Evolutionary conservation across 371 early-diverging fungal species (phyloP).

Genomic region (Rhizopus sp.): DNA sequence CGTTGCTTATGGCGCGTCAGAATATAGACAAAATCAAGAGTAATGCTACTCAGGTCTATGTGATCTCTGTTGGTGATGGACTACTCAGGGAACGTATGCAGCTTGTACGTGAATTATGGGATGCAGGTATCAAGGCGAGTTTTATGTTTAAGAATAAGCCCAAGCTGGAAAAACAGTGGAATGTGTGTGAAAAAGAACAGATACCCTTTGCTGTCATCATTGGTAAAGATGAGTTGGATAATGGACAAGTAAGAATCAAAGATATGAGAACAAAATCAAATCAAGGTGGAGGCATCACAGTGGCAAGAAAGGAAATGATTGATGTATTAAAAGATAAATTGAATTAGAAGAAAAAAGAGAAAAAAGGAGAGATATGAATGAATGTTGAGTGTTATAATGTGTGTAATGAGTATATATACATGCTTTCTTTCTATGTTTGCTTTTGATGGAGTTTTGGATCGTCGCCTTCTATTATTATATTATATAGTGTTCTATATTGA

Average conservation of each 20-base stretch:
- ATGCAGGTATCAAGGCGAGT: conserved; percentile 73
- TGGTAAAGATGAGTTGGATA: conserved; percentile 79
- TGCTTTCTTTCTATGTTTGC: no score
- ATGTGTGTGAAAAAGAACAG: conserved; percentile 76
- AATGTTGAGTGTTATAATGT: neutral
- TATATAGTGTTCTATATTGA: neutral
- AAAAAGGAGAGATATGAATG: neutral
- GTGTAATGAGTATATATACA: neutral
- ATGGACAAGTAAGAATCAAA: conserved; percentile 83
- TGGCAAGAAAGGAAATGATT: conserved; percentile 66
- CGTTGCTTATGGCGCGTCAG: conserved; percentile 73
- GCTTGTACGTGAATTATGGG: conserved; percentile 88
- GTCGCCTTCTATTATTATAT: neutral
- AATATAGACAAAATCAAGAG: conserved; percentile 67
- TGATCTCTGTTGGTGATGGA: conserved; percentile 80
- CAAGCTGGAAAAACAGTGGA: conserved; percentile 81
- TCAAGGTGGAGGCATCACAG: conserved; percentile 58
- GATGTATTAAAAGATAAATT: conserved; percentile 49
- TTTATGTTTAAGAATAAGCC: conserved; percentile 93
- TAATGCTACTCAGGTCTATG: conserved; percentile 86
- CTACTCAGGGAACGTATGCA: conserved; percentile 90
- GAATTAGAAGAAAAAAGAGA: conserved; percentile 1
- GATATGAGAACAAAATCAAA: conserved; percentile 70
- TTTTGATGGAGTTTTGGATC: neutral
- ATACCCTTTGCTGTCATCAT: conserved; percentile 91